These are phyloP conservation scores for Claviceps sp. DNA, from an alignment of 2,329 filamentous ascomycete species.

Conservation along the genomic window DNA sequence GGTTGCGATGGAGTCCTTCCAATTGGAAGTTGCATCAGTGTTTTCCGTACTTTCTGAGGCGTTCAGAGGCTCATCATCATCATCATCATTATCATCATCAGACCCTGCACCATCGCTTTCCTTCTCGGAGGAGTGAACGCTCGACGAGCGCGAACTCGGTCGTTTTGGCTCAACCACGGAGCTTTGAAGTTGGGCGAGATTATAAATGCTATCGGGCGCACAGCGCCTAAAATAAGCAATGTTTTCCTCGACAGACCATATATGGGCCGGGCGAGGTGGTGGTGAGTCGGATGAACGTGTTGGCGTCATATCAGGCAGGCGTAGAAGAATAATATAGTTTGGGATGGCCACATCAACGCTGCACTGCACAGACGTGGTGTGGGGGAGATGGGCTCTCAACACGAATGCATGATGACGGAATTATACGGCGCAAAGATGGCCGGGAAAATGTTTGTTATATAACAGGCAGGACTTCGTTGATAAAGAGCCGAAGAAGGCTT, in stretches of 20 bases:
- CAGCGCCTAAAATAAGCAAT: not conserved
- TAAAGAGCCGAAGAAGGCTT: not conserved
- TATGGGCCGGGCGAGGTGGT: not conserved
- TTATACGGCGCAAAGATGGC: not conserved
- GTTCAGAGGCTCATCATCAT: not conserved
- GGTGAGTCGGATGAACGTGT: not conserved
- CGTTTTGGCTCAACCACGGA: not conserved
- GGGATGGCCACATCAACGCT: not conserved
- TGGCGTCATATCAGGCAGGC: not conserved
- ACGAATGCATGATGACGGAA: not conserved
- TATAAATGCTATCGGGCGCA: not conserved
- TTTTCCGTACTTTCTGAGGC: not conserved
- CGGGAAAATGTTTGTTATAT: not conserved
- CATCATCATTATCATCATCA: not conserved
- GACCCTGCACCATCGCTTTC: not conserved
- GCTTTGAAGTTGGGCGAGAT: not conserved
- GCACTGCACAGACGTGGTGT: not conserved
- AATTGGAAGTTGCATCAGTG: not conserved
- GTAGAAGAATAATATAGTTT: not conserved
- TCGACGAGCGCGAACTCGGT: conserved; percentile 1
- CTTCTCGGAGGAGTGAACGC: not conserved
- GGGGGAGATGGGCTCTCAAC: not conserved
- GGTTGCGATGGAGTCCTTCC: not conserved
- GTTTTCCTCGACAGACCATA: not conserved
- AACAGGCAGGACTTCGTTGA: not conserved